Percentiles rank a stretch among this genome's conserved stretches.
phyloP scores from a whole-genome alignment of 306 rosid species.

The Vicia villosa region DNA sequence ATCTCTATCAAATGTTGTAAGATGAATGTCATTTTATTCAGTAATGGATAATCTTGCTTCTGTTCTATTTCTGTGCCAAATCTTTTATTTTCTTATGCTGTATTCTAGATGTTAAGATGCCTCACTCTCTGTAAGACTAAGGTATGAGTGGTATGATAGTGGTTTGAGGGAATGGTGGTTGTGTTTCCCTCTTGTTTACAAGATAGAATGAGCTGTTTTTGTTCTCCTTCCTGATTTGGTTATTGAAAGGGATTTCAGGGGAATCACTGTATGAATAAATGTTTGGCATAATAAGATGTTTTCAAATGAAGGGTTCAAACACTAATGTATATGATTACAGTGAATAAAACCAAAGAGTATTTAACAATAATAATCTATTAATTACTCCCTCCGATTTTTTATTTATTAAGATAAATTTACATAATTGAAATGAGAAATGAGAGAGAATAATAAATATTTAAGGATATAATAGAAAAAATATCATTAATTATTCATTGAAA shows the following conservation, averaged over 20 bases:
- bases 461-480: too few species aligned
- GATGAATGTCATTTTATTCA: conserved; percentile 33
- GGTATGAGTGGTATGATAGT: neutral
- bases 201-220: neutral
- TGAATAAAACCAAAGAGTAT: too few species aligned
- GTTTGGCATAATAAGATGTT: neutral
- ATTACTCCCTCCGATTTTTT: too few species aligned
- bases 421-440: too few species aligned
- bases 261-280: neutral
- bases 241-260: neutral
- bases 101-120: neutral
- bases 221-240: conserved; percentile 7
- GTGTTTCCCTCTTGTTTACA: neutral
- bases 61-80: neutral
- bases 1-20: conserved; percentile 13
- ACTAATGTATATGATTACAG: too few species aligned
- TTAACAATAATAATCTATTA: too few species aligned
- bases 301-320: too few species aligned
- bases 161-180: conserved; percentile 6
- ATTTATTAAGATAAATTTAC: too few species aligned
- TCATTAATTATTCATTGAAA: too few species aligned
- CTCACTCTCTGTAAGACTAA: neutral
- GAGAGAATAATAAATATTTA: too few species aligned
- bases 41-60: conserved; percentile 9
- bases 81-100: neutral